Percentiles rank a stretch among this genome's conserved stretches.
These are phyloP conservation scores for Astrephomene gubernaculifera DNA, from an alignment of 139 green algal species.

Conservation along the genomic window DNA sequence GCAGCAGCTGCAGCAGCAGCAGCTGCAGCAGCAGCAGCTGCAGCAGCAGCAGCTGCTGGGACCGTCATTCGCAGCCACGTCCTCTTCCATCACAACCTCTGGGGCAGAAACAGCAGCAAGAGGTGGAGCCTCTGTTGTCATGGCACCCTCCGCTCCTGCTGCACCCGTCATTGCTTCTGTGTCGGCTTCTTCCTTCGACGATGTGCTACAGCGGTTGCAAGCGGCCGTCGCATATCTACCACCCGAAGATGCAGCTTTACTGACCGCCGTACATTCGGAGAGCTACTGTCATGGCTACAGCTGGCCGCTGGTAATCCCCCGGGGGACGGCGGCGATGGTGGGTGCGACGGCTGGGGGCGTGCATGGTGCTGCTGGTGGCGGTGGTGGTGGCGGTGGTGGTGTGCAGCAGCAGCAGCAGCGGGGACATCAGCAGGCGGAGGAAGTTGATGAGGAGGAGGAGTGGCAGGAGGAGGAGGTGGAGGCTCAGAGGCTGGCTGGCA, in stretches of 20 bases:
- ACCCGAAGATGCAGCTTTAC: not conserved
- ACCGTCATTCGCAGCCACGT: too few species aligned
- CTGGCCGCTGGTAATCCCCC: slow-evolving; percentile 31
- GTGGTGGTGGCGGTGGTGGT: not conserved
- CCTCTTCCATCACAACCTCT: too few species aligned
- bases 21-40: not conserved
- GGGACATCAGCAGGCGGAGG: not conserved
- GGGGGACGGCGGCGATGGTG: slow-evolving; percentile 1
- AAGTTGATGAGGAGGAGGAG: not conserved
- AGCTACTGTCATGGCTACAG: slow-evolving; percentile 13
- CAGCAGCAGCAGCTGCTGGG: not conserved
- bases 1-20: not conserved
- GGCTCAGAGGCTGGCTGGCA: not conserved
- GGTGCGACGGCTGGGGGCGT: not conserved
- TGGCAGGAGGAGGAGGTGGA: not conserved
- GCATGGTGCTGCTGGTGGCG: not conserved
- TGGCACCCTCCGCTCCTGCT: too few species aligned
- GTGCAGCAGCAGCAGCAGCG: not conserved
- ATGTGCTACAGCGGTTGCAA: not conserved
- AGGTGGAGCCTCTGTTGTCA: too few species aligned
- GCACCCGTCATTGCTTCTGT: too few species aligned
- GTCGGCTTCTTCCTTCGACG: too few species aligned
- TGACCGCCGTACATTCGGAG: slow-evolving; percentile 3
- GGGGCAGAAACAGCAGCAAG: too few species aligned
- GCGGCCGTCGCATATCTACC: not conserved